phyloP scores from a whole-genome alignment of 352 stramenopile genomes.

The Blastocystis hominis region DNA sequence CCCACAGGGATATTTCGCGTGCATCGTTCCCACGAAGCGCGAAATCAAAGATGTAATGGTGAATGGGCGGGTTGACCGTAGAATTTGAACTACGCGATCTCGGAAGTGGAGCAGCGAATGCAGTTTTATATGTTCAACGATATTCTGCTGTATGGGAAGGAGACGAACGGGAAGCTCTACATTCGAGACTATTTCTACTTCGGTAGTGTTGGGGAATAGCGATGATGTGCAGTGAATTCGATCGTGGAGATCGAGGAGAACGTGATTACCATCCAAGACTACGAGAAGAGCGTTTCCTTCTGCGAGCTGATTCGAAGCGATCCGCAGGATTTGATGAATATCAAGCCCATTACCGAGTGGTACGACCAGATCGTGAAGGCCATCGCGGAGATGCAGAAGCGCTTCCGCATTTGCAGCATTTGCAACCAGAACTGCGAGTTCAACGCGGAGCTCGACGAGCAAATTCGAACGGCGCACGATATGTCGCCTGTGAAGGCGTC shows the following conservation, averaged over 20 bases:
- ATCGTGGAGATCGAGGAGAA: background rate
- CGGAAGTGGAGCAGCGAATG: background rate
- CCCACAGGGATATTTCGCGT: background rate
- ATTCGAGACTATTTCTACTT: constrained; percentile 5
- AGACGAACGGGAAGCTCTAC: background rate
- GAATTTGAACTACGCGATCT: background rate
- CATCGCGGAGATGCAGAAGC: background rate
- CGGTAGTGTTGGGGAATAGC: background rate
- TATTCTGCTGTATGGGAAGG: constrained; percentile 2
- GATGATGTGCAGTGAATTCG: constrained; percentile 11
- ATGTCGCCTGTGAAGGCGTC: background rate
- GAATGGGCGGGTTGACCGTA: background rate
- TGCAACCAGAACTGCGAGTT: constrained; percentile 41
- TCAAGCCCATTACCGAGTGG: background rate
- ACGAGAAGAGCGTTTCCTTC: constrained; percentile 16
- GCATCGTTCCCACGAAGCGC: background rate
- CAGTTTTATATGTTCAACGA: constrained; percentile 23
- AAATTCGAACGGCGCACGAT: background rate
- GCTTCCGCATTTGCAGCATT: background rate
- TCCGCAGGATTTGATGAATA: background rate
- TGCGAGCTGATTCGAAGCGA: background rate
- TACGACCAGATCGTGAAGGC: background rate
- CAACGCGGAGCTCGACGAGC: background rate
- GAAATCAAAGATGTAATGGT: background rate
- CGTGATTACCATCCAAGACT: constrained; percentile 41